Percentiles rank a stretch among this genome's conserved stretches.
Evolutionary conservation across 1,139 yeast genomes (phyloP).

Genomic region (Saccharomyces hybrid): DNA sequence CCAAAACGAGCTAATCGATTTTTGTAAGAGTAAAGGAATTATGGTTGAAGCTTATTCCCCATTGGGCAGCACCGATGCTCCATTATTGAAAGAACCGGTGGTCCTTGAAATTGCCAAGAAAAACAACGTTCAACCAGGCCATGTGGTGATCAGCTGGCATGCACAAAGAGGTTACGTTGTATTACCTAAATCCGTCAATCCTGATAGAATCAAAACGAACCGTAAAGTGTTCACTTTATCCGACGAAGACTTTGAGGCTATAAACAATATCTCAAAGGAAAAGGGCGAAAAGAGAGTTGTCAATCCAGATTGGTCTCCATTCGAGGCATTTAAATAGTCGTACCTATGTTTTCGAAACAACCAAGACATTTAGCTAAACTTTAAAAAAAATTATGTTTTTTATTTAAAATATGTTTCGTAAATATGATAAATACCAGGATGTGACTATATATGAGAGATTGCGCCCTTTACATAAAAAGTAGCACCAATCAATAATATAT

Average conservation of each 20-base stretch:
- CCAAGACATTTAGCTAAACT: not conserved
- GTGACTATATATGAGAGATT: not conserved
- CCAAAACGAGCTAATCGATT: conserved; percentile 53
- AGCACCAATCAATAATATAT: not conserved
- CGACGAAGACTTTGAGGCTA: conserved; percentile 46
- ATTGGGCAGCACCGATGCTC: conserved; percentile 62
- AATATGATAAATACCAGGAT: not conserved
- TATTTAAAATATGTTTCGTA: not conserved
- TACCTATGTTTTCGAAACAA: not conserved
- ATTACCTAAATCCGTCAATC: conserved; percentile 62
- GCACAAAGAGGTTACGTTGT: conserved; percentile 60
- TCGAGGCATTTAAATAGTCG: conserved; percentile 23
- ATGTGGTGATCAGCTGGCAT: conserved; percentile 63
- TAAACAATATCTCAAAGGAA: conserved; percentile 40
- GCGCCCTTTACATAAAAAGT: not conserved
- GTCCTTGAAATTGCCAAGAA: conserved; percentile 47
- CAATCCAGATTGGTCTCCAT: conserved; percentile 37
- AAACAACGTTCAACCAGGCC: conserved; percentile 49
- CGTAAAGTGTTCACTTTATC: conserved; percentile 42
- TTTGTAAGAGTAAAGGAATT: conserved; percentile 46
- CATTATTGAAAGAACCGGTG: conserved; percentile 46
- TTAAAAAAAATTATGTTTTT: not conserved
- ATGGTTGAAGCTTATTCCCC: conserved; percentile 71
- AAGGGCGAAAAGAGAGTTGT: conserved; percentile 47
- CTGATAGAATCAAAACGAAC: conserved; percentile 52